Percentiles rank a stretch among this genome's conserved stretches.
Evolutionary conservation across 2,329 filamentous ascomycete species (phyloP).

Genomic region (Phoma sp.): DNA sequence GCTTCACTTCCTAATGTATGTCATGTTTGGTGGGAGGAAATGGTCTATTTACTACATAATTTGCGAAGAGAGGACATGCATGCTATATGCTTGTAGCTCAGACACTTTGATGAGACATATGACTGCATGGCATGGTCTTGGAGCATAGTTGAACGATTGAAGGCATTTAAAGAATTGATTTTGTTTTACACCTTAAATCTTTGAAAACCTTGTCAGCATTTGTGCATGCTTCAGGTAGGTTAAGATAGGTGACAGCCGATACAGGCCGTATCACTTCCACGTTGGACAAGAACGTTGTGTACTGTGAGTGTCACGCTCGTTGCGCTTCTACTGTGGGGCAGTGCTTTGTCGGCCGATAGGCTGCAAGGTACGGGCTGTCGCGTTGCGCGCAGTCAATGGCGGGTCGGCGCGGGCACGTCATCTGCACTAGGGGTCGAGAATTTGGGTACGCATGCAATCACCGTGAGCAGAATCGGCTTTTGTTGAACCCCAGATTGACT

Average conservation of each 20-base stretch:
- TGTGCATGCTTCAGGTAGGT: neutral
- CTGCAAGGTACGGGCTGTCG: conserved; percentile 16
- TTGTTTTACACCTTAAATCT: neutral
- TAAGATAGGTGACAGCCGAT: no score
- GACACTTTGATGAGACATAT: conserved; percentile 10
- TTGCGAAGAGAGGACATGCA: neutral
- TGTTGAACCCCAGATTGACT: conserved; percentile 6
- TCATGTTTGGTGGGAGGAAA: conserved; percentile 5
- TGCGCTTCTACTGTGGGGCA: neutral
- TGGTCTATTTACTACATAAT: conserved; percentile 5
- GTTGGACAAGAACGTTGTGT: no score
- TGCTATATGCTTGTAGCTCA: neutral
- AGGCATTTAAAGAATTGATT: conserved; percentile 8
- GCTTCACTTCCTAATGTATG: conserved; percentile 17
- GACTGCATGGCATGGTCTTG: conserved; percentile 9
- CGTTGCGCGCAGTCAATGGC: conserved; percentile 9
- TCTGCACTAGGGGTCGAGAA: conserved; percentile 16
- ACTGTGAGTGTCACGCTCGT: neutral
- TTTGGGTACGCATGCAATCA: conserved; percentile 17
- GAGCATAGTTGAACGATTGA: neutral
- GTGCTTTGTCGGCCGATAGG: conserved; percentile 13
- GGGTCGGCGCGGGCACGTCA: conserved; percentile 18
- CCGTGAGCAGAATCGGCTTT: conserved; percentile 11
- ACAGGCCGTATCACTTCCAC: no score
- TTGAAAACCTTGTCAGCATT: neutral